These are phyloP conservation scores for Camellia japonica DNA, from an alignment of 148 eudicot species.

Conservation along the genomic window DNA sequence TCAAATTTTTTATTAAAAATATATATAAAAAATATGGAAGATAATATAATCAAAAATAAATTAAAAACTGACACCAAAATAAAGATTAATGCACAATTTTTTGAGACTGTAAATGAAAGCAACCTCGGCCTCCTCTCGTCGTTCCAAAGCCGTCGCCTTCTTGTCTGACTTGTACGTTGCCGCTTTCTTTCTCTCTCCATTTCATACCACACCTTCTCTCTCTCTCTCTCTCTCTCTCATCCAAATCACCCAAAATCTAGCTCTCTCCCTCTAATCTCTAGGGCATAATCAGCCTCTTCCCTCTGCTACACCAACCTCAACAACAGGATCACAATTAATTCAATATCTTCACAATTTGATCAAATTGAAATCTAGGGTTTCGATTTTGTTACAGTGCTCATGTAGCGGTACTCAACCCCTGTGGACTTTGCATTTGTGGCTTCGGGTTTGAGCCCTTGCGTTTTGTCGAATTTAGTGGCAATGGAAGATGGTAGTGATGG, in stretches of 20 bases:
- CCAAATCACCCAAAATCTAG: background rate
- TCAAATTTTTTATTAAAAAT: too few species aligned
- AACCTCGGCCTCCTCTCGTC: too few species aligned
- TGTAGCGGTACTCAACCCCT: background rate
- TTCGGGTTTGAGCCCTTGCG: background rate
- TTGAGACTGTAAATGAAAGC: too few species aligned
- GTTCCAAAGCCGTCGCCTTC: too few species aligned
- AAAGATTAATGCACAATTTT: too few species aligned
- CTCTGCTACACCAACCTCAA: background rate
- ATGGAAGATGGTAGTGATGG: slow-evolving; percentile 39
- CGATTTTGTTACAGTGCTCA: background rate
- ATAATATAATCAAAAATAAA: too few species aligned
- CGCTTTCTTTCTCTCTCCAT: background rate
- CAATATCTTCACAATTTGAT: background rate
- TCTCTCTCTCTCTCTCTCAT: background rate
- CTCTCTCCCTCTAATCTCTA: background rate
- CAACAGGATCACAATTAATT: background rate
- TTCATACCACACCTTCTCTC: background rate
- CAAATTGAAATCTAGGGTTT: background rate
- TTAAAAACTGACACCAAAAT: too few species aligned
- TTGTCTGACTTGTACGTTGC: too few species aligned
- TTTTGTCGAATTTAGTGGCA: background rate
- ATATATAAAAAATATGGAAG: too few species aligned
- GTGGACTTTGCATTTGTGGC: background rate
- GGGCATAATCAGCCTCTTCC: background rate